Conservation (phyloP, 768 basidiomycete genomes). For the Boletales sp. region DNA sequence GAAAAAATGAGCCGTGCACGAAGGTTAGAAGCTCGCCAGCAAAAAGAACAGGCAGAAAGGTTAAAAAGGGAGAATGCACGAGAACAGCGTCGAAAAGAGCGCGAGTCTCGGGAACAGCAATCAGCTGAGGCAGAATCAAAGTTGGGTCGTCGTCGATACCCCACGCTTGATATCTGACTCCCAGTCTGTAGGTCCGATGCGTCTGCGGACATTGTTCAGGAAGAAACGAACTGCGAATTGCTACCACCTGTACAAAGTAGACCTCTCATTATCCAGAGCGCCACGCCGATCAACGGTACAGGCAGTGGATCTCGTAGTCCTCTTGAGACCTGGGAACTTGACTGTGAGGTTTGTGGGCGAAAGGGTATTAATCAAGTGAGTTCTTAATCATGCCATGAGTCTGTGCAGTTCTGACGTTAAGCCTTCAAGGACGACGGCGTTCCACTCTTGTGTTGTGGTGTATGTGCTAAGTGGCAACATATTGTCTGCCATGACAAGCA, state of each 20-base stretch:
- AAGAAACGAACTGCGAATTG: neutral
- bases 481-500: slow-evolving; percentile 76
- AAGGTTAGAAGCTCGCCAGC: slow-evolving; percentile 52
- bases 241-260: slow-evolving; percentile 4
- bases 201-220: slow-evolving; percentile 1
- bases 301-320: slow-evolving; percentile 51
- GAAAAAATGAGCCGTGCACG: slow-evolving; percentile 64
- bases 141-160: slow-evolving; percentile 9
- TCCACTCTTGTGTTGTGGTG: slow-evolving; percentile 78
- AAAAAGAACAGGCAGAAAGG: slow-evolving; percentile 56
- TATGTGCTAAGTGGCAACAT: slow-evolving; percentile 88
- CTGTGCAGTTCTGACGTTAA: slow-evolving; percentile 5
- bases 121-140: slow-evolving; percentile 10
- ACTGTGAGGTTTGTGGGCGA: slow-evolving; percentile 81
- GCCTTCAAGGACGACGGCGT: slow-evolving; percentile 66
- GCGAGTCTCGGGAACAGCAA: slow-evolving; percentile 29
- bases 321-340: slow-evolving; percentile 75
- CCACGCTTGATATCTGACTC: slow-evolving; percentile 12
- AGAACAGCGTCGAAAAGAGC: slow-evolving; percentile 43
- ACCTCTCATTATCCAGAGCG: neutral
- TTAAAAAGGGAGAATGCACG: slow-evolving; percentile 55
- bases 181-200: slow-evolving; percentile 8
- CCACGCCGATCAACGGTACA: slow-evolving; percentile 21
- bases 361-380: slow-evolving; percentile 71
- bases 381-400: slow-evolving; percentile 6